Base-by-base conservation (phyloP, 2,329 filamentous ascomycete genomes). In the Colletotrichum sp. region DNA sequence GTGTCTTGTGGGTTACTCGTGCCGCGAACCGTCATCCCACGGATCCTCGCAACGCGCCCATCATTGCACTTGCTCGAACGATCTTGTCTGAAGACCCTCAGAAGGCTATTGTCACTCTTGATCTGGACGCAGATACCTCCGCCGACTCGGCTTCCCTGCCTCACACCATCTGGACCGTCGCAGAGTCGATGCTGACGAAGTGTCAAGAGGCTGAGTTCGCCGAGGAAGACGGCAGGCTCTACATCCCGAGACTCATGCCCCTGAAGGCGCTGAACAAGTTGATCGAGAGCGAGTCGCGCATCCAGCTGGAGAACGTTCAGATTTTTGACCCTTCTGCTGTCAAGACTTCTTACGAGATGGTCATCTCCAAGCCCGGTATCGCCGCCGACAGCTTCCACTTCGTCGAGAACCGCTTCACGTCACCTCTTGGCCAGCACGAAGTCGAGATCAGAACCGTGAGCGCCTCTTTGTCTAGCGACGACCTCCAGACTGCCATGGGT, bases 81-180 rank as follows among this genome's bases (percentile, higher is more conserved):
- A 80, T 91, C 10, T 84, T 87, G 63, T 90, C 89, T 0, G 89
- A 91, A 63, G 86, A 89, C 74, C 82, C 85, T 1, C 82, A 84
- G 21, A 88, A 85, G 78, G 80, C 77, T 1, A 82, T 90, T 18
- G 80, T 86, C 13, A 87, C 85, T 0, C 80, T 90, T n/a, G 88
- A 90, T 67, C 48, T 89, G 7, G 79, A 77, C 18, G 18, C 34
- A 2, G 63, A 73, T 6, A 82, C 83, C 3, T 72, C 79, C 3
- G 7, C 59, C 1, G 43, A 75, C 5, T 75, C 80, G 6, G 61
- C 77, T 5, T 79, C 86, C 12, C 74, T 81, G 12, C 71, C 60
- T 0, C 76, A 85, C 5, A 80, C 84, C 26, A 67, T 77, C 8
- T 76, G 71, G 36, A 75, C 78, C 5, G 83, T 85, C 39, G 70